A percentile compares a stretch with the other conserved stretches of the same genome.
phyloP scores from a whole-genome alignment of 1,139 yeast genomes.

The Candida smagusa region DNA sequence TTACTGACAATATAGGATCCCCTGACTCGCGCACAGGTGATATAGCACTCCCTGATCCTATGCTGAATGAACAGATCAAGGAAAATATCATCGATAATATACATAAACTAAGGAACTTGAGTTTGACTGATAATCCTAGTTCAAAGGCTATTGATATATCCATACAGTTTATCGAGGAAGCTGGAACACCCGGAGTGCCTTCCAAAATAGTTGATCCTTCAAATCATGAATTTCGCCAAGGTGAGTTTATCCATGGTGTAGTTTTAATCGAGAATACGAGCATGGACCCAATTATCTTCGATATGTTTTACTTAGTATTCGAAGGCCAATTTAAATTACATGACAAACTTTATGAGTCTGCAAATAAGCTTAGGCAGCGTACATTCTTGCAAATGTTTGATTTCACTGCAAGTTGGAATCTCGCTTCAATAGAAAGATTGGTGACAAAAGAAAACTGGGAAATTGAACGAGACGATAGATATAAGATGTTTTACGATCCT shows the following conservation, averaged over 20 bases:
- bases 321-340: conserved; percentile 26
- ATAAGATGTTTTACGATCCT: conserved; percentile 18
- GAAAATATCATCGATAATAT: conserved; percentile 40
- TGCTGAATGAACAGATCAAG: conserved; percentile 8
- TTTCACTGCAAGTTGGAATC: conserved; percentile 39
- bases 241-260: conserved; percentile 41
- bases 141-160: conserved; percentile 28
- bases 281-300: conserved; percentile 29
- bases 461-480: neutral
- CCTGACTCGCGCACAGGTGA: neutral
- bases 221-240: conserved; percentile 36
- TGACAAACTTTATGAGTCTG: neutral
- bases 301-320: conserved; percentile 41
- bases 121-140: conserved; percentile 24
- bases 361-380: conserved; percentile 8
- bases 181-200: conserved; percentile 30
- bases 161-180: conserved; percentile 35
- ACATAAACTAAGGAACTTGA: conserved; percentile 31
- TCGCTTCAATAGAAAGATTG: conserved; percentile 27
- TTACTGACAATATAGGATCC: neutral
- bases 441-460: neutral
- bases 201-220: conserved; percentile 29
- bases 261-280: conserved; percentile 28
- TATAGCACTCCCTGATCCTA: neutral
- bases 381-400: conserved; percentile 44